A percentile compares a stretch with the other conserved stretches of the same genome.
Conservation (phyloP, 1,284 basidiomycete genomes). For the Xerocomus amazonicus region DNA sequence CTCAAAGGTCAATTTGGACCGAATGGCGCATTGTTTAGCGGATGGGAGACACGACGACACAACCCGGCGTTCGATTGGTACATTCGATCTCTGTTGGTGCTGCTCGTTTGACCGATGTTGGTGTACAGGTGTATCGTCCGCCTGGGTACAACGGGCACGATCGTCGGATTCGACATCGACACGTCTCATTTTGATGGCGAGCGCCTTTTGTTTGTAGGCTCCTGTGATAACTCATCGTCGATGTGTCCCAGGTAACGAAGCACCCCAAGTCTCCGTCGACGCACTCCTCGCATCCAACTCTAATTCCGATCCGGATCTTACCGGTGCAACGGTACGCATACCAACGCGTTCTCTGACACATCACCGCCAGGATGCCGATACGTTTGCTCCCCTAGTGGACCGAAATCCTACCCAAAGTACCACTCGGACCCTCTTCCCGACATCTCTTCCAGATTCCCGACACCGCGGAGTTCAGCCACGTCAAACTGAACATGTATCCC, state of each 20-base stretch:
- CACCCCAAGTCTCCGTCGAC: constrained; percentile 75
- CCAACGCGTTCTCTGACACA: neutral
- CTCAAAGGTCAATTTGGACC: constrained; percentile 94
- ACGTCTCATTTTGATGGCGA: constrained; percentile 92
- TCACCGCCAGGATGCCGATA: neutral
- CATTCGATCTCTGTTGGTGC: constrained; percentile 16
- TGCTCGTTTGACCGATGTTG: neutral
- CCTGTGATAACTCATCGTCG: neutral
- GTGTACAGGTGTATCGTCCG: constrained; percentile 79
- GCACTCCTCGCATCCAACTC: constrained; percentile 50
- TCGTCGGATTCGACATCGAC: constrained; percentile 92
- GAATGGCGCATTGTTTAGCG: constrained; percentile 91
- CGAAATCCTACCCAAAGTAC: constrained; percentile 72
- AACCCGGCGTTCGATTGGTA: constrained; percentile 90
- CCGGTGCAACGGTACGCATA: constrained; percentile 52
- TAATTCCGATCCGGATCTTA: constrained; percentile 39
- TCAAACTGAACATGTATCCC: constrained; percentile 94
- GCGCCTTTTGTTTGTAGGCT: constrained; percentile 2
- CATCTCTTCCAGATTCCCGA: constrained; percentile 80
- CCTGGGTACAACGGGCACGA: constrained; percentile 75
- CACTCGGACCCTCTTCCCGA: constrained; percentile 77
- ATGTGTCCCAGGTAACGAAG: constrained; percentile 74
- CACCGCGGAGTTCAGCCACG: constrained; percentile 63
- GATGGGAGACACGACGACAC: constrained; percentile 93
- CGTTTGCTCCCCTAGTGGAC: constrained; percentile 59